Evolutionary conservation across 139 green algal species (phyloP).

Genomic region (Pedinophyceae sp.): DNA sequence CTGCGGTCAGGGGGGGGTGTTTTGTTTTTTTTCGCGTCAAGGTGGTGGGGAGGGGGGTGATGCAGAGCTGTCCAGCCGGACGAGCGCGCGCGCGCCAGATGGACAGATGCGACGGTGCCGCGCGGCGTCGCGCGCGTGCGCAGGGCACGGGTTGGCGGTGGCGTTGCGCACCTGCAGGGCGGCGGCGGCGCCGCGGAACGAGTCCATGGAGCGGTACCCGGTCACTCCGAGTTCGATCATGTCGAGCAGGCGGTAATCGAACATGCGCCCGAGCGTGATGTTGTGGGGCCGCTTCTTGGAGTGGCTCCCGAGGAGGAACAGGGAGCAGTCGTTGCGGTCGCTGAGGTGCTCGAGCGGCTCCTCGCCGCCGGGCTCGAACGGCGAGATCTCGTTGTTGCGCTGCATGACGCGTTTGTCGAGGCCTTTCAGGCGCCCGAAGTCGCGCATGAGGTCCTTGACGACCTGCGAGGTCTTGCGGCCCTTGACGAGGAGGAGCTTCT

Average conservation of each 20-base stretch:
- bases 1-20: background rate
- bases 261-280: constrained; percentile 78
- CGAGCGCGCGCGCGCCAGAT: too few species aligned
- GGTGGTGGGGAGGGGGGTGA: too few species aligned
- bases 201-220: constrained; percentile 1
- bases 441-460: constrained; percentile 37
- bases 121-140: too few species aligned
- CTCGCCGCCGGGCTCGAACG: constrained; percentile 77
- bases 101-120: too few species aligned
- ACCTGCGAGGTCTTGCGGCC: constrained; percentile 51
- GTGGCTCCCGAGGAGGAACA: constrained; percentile 71
- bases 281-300: constrained; percentile 95
- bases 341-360: constrained; percentile 50
- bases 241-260: constrained; percentile 75
- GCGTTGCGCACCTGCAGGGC: too few species aligned
- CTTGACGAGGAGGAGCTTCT: constrained; percentile 44
- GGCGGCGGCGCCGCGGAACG: constrained; percentile 1
- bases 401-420: constrained; percentile 53
- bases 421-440: constrained; percentile 31
- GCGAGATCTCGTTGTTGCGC: constrained; percentile 4
- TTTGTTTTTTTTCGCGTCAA: background rate
- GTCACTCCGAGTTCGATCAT: constrained; percentile 25
- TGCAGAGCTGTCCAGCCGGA: too few species aligned
- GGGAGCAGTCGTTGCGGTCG: constrained; percentile 31
- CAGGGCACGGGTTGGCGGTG: too few species aligned